phyloP scores from a whole-genome alignment of 768 basidiomycete species.

The Serendipita sp. region DNA sequence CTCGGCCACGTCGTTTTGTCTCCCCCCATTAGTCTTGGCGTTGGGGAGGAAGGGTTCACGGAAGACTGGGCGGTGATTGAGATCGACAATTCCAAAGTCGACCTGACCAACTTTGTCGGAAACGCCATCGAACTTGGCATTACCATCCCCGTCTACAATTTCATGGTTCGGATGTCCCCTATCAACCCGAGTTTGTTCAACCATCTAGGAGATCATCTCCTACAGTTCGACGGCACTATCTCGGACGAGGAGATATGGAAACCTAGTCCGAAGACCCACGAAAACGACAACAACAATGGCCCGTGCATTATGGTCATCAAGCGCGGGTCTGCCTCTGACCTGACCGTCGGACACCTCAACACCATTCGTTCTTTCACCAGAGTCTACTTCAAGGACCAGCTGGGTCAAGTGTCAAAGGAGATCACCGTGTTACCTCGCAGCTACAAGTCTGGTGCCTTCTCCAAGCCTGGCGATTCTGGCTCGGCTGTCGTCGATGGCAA shows the following conservation, averaged over 20 bases:
- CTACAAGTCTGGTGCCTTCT: conserved; percentile 19
- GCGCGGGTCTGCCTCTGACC: background rate
- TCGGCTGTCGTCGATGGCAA: conserved; percentile 19
- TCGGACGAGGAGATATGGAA: background rate
- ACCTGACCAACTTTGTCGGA: conserved; percentile 6
- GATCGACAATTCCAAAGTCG: conserved; percentile 8
- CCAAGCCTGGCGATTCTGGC: conserved; percentile 25
- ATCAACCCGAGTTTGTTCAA: background rate
- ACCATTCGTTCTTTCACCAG: background rate
- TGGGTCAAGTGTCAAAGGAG: conserved; percentile 18
- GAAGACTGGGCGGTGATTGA: conserved; percentile 10
- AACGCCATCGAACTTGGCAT: conserved; percentile 9
- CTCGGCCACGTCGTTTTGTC: background rate
- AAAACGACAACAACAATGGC: background rate
- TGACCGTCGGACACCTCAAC: background rate
- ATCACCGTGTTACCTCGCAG: conserved; percentile 18
- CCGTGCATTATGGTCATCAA: background rate
- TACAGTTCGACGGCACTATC: background rate
- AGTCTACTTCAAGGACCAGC: conserved; percentile 7
- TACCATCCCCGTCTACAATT: conserved; percentile 2
- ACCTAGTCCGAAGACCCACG: background rate
- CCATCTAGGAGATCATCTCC: background rate
- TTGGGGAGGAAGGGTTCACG: conserved; percentile 8
- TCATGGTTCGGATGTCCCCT: background rate
- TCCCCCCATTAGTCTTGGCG: conserved; percentile 7